Percentiles rank a stretch among this genome's conserved stretches.
Evolutionary conservation across 768 basidiomycete species (phyloP).

Genomic region (Daedaleopsis sinensis): DNA sequence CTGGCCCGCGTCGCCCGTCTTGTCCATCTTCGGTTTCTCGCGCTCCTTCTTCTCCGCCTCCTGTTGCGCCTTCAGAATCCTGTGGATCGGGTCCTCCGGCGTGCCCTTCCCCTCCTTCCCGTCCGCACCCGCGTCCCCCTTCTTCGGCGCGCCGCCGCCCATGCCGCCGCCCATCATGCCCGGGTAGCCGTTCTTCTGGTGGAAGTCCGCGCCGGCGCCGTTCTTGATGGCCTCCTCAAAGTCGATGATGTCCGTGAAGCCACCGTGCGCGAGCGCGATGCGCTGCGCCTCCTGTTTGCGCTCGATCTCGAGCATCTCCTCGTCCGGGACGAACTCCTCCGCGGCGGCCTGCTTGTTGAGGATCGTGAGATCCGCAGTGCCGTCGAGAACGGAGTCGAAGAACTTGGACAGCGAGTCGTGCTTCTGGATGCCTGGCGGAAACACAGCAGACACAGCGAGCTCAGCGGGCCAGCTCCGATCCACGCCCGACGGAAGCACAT

Average conservation of each 20-base stretch:
- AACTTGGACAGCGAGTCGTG: conserved; percentile 74
- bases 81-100: conserved; percentile 32
- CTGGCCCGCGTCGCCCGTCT: conserved; percentile 30
- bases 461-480: neutral
- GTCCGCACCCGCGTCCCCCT: conserved; percentile 20
- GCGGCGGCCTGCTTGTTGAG: conserved; percentile 40
- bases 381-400: conserved; percentile 71
- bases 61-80: conserved; percentile 29
- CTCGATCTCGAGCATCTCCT: conserved; percentile 50
- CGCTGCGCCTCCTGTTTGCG: conserved; percentile 55
- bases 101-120: conserved; percentile 19
- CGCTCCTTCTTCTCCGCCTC: conserved; percentile 27
- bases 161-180: conserved; percentile 45
- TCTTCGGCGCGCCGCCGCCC: conserved; percentile 38
- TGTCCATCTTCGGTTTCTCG: conserved; percentile 22
- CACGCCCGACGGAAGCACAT: neutral
- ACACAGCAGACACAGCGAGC: neutral
- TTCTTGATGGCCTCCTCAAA: conserved; percentile 51
- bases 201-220: conserved; percentile 46
- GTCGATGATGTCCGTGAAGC: conserved; percentile 51
- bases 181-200: conserved; percentile 44
- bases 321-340: conserved; percentile 45
- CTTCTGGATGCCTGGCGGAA: conserved; percentile 62
- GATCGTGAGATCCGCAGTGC: conserved; percentile 57
- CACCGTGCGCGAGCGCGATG: conserved; percentile 53